phyloP scores from a whole-genome alignment of 768 basidiomycete genomes.

The Cyclocybe cylindracea region DNA sequence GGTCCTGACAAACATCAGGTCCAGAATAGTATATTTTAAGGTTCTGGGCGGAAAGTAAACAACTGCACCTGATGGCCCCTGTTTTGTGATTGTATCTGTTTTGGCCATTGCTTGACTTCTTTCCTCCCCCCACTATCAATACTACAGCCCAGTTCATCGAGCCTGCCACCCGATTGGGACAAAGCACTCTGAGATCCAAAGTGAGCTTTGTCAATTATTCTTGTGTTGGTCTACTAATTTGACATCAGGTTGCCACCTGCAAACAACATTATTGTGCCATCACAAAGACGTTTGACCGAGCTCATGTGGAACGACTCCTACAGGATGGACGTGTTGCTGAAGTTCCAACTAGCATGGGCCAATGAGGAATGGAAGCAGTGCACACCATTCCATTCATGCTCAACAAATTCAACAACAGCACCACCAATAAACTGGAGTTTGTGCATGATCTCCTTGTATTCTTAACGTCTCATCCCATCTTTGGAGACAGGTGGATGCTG shows the following conservation, averaged over 20 bases:
- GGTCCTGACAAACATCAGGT: too few relatives aligned
- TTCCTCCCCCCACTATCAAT: too few relatives aligned
- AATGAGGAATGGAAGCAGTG: conserved; percentile 6
- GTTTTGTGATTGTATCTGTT: too few relatives aligned
- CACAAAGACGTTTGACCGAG: conserved; percentile 10
- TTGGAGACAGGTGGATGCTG: conserved; percentile 8
- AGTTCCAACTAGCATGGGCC: conserved; percentile 4
- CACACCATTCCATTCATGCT: conserved; percentile 16
- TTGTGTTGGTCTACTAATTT: too few relatives aligned
- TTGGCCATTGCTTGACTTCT: too few relatives aligned
- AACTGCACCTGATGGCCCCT: too few relatives aligned
- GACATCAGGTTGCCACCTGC: conserved; percentile 11
- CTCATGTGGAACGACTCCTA: neutral
- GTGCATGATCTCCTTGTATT: conserved; percentile 1
- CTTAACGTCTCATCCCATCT: neutral
- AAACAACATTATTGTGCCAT: conserved; percentile 18
- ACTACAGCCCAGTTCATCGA: too few relatives aligned
- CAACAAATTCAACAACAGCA: conserved; percentile 10
- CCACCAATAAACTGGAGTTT: conserved; percentile 6
- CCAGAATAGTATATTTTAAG: too few relatives aligned
- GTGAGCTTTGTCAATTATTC: too few relatives aligned
- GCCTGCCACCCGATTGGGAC: too few relatives aligned
- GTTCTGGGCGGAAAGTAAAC: too few relatives aligned
- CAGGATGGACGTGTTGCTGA: neutral
- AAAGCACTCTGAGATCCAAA: too few relatives aligned